These are phyloP conservation scores for Singerocomus inundabilis DNA, from an alignment of 1,284 basidiomycete species.

Conservation along the genomic window DNA sequence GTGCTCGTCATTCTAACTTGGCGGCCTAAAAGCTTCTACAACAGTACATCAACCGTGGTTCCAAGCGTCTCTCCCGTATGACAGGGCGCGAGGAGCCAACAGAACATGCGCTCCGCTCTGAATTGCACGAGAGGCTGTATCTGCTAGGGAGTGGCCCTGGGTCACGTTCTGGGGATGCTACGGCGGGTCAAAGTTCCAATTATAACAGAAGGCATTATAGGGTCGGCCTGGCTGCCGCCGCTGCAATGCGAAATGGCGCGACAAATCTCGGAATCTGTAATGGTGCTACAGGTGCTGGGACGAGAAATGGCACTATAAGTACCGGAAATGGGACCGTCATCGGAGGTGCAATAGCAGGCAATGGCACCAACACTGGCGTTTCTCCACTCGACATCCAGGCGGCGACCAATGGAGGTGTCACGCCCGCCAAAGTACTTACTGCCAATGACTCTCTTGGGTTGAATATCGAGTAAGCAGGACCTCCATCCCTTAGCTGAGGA, in stretches of 20 bases:
- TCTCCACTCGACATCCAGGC: slow-evolving; percentile 40
- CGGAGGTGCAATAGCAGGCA: slow-evolving; percentile 11
- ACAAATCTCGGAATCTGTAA: background rate
- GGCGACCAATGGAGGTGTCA: slow-evolving; percentile 42
- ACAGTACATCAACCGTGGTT: slow-evolving; percentile 67
- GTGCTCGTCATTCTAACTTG: background rate
- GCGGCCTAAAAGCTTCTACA: slow-evolving; percentile 51
- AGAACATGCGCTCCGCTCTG: slow-evolving; percentile 46
- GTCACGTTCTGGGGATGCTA: slow-evolving; percentile 11
- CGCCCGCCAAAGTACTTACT: slow-evolving; percentile 51
- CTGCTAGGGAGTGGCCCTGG: slow-evolving; percentile 34
- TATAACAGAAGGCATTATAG: slow-evolving; percentile 12
- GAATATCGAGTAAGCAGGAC: slow-evolving; percentile 58
- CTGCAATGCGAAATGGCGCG: slow-evolving; percentile 11
- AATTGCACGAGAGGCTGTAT: slow-evolving; percentile 55
- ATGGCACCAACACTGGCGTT: slow-evolving; percentile 33
- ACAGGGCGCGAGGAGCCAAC: slow-evolving; percentile 54
- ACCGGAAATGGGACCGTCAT: slow-evolving; percentile 9
- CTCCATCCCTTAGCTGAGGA: background rate
- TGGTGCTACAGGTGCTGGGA: background rate
- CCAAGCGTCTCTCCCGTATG: slow-evolving; percentile 69
- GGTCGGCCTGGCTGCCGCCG: slow-evolving; percentile 8
- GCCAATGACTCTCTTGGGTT: slow-evolving; percentile 65
- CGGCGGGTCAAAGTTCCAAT: slow-evolving; percentile 4
- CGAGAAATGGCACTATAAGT: slow-evolving; percentile 5